Base-by-base conservation (phyloP, 176 grass and related monocot species). In the Juncus inflexus region DNA sequence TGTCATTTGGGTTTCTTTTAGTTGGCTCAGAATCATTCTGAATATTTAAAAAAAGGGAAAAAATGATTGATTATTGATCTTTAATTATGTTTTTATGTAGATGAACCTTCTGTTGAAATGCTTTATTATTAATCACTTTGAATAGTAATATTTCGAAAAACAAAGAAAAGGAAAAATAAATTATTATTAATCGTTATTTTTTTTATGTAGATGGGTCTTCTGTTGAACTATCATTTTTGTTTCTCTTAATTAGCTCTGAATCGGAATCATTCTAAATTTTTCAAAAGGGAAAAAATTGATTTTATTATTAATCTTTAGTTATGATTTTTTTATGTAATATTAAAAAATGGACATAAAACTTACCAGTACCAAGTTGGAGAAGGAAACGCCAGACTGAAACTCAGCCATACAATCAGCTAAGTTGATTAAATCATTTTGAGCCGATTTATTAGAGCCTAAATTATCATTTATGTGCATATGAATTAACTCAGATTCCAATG, bases 1-100 rank as follows among this genome's bases (percentile, higher is more conserved):
- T 76, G 63, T 86, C 74, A 35, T 62, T 28, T 28, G 19, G 19
- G 19, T 28, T 28, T 28, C 19, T 28, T 28, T 28, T 28, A 28
- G 19, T 91, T 72, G 84, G 62, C 94, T 87, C 50, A 76, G 78
- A 85, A 82, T 56, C 58, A 70, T 70, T 77, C 80, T 83, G 69
- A 15, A 80, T 42, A 41, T 81, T 75, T 83, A 19, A 74, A 64
- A 39, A 28, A 28, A 28, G 19, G 70, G 76, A 76, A 77, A 50
- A 36, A 28, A 28, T 28, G 19, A 28, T 28, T 28, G 19, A 28
- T 28, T 28, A 28, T 28, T 28, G 19, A 28, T 28, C 19, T 28
- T 28, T 28, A 28, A 28, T 28, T 28, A 28, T 28, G 19, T 28
- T 28, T 28, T 28, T 28, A 28, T 28, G 19, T 28, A 28, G 19